Conservation (phyloP, 805 yeast species). For the Wickerhamomyces silvicola region DNA sequence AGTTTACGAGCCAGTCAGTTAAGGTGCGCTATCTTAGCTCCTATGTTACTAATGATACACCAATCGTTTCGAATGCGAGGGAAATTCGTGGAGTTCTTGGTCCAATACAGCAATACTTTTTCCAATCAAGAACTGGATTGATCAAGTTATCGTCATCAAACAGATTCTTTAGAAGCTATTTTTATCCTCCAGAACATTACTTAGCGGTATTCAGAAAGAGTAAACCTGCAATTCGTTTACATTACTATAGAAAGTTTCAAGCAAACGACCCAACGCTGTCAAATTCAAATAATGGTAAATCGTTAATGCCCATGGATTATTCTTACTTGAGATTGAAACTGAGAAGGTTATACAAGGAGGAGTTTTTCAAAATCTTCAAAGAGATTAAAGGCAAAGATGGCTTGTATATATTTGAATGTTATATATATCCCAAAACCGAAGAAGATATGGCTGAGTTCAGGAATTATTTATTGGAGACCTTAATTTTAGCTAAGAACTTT, state of each 20-base stretch:
- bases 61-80: neutral
- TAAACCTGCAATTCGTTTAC: constrained; percentile 17
- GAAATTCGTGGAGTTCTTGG: constrained; percentile 1
- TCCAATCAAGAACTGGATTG: neutral
- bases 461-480: neutral
- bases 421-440: constrained; percentile 10
- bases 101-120: neutral
- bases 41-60: neutral
- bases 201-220: constrained; percentile 17
- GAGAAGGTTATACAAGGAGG: constrained; percentile 9
- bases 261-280: constrained; percentile 11
- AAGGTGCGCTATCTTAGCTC: neutral
- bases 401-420: constrained; percentile 14
- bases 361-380: constrained; percentile 7
- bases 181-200: constrained; percentile 18
- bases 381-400: constrained; percentile 13
- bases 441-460: neutral
- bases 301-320: constrained; percentile 14
- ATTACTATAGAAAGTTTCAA: constrained; percentile 10
- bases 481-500: neutral
- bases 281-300: constrained; percentile 3
- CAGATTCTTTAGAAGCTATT: constrained; percentile 10
- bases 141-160: constrained; percentile 1
- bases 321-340: constrained; percentile 12
- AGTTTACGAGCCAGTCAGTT: neutral